Percentiles rank a stretch among this genome's conserved stretches.
Evolutionary conservation across 768 basidiomycete species (phyloP).

Genomic region (Kwoniella sp.): DNA sequence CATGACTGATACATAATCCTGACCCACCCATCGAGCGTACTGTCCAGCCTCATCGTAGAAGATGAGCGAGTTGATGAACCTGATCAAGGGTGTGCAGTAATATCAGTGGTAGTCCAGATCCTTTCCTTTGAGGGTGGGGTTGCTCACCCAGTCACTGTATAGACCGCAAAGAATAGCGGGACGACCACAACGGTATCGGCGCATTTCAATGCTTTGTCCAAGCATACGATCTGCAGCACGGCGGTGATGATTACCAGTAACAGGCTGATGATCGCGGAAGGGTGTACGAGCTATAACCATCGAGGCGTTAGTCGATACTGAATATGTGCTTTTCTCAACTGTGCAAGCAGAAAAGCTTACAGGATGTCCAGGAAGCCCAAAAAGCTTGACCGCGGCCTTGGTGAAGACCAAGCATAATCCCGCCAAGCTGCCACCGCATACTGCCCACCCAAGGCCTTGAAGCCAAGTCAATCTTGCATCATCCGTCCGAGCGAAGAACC

Average conservation of each 20-base stretch:
- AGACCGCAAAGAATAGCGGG: conserved; percentile 82
- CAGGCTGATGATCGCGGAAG: conserved; percentile 74
- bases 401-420: conserved; percentile 88
- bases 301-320: conserved; percentile 60
- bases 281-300: conserved; percentile 67
- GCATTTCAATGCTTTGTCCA: conserved; percentile 84
- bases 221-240: conserved; percentile 84
- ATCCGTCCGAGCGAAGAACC: conserved; percentile 74
- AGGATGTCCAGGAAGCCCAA: conserved; percentile 42
- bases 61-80: conserved; percentile 67
- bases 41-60: conserved; percentile 84
- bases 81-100: conserved; percentile 36
- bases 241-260: conserved; percentile 68
- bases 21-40: conserved; percentile 76
- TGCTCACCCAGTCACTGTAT: conserved; percentile 48
- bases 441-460: conserved; percentile 91
- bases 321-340: not conserved
- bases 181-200: conserved; percentile 77
- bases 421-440: conserved; percentile 85
- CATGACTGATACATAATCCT: not conserved
- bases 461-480: conserved; percentile 88
- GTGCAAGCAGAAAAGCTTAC: conserved; percentile 24
- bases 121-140: too few relatives aligned
- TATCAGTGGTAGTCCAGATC: not conserved
- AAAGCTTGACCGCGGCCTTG: conserved; percentile 61